Evolutionary conservation across 2,329 filamentous ascomycete species (phyloP).

Genomic region (Rhynchosporium agropyri): DNA sequence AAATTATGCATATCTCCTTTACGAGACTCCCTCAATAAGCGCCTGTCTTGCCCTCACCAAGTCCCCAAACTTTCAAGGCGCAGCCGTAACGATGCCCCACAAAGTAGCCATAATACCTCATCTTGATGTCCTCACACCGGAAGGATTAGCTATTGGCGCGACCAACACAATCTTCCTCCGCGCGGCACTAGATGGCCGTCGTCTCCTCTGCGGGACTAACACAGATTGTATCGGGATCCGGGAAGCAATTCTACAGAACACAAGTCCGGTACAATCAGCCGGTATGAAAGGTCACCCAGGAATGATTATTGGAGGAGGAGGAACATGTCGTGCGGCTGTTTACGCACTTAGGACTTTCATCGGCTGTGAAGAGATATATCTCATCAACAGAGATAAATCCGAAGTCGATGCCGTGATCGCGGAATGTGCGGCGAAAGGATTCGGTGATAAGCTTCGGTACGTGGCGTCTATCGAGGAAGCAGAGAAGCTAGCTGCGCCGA

Average conservation of each 20-base stretch:
- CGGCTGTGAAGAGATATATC: slow-evolving; percentile 68
- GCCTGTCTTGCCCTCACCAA: slow-evolving; percentile 55
- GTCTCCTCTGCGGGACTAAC: slow-evolving; percentile 71
- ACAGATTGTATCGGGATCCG: slow-evolving; percentile 80
- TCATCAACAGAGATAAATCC: slow-evolving; percentile 71
- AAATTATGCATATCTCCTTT: slow-evolving; percentile 54
- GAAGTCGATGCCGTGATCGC: slow-evolving; percentile 69
- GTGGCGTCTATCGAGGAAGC: slow-evolving; percentile 66
- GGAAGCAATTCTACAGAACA: slow-evolving; percentile 67
- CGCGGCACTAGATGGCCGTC: slow-evolving; percentile 41
- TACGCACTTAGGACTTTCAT: slow-evolving; percentile 75
- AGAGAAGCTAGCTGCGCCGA: slow-evolving; percentile 57
- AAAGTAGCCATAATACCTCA: slow-evolving; percentile 76
- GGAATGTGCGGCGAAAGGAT: slow-evolving; percentile 63
- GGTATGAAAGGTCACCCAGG: slow-evolving; percentile 63
- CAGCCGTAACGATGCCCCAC: slow-evolving; percentile 81
- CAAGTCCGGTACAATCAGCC: slow-evolving; percentile 47
- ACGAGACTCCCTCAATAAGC: slow-evolving; percentile 55
- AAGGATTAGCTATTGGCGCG: slow-evolving; percentile 73
- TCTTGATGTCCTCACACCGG: slow-evolving; percentile 72
- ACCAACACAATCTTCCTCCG: slow-evolving; percentile 78
- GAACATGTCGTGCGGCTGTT: slow-evolving; percentile 75
- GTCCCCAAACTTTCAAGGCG: slow-evolving; percentile 64
- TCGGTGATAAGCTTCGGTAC: slow-evolving; percentile 61
- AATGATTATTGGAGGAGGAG: slow-evolving; percentile 76